phyloP scores from a whole-genome alignment of 805 yeast genomes.

The Saccharomycopsis malanga region DNA sequence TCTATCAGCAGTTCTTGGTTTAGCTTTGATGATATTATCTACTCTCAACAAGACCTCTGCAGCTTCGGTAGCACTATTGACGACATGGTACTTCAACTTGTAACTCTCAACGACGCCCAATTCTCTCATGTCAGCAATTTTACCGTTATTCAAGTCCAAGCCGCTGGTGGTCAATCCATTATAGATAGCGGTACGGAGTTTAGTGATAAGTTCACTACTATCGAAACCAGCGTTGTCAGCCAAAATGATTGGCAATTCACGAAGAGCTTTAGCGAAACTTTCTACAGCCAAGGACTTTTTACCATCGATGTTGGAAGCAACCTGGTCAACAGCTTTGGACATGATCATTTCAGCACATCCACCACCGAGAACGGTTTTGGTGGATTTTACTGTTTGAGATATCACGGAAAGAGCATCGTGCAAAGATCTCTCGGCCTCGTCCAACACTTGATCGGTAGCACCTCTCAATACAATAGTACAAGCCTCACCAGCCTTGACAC shows the following conservation, averaged over 20 bases:
- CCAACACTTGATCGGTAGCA: constrained; percentile 93
- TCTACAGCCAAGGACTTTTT: constrained; percentile 92
- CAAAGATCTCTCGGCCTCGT: constrained; percentile 93
- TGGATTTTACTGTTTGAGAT: constrained; percentile 88
- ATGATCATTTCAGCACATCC: constrained; percentile 94
- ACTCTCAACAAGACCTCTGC: constrained; percentile 94
- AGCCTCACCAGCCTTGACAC: constrained; percentile 91
- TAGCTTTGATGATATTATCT: constrained; percentile 93
- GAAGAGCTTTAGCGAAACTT: constrained; percentile 86
- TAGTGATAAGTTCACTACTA: constrained; percentile 84
- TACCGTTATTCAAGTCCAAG: constrained; percentile 76
- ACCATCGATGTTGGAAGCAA: constrained; percentile 87
- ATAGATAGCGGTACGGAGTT: constrained; percentile 83
- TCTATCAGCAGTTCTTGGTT: constrained; percentile 95
- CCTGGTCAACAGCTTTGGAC: constrained; percentile 93
- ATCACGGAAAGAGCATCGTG: constrained; percentile 95
- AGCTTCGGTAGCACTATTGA: constrained; percentile 94
- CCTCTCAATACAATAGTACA: constrained; percentile 95
- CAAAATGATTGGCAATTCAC: constrained; percentile 90
- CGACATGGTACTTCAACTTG: constrained; percentile 89
- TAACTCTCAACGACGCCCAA: constrained; percentile 88
- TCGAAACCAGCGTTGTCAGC: constrained; percentile 98
- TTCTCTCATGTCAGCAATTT: constrained; percentile 89
- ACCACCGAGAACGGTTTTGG: constrained; percentile 89
- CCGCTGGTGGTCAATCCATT: constrained; percentile 91